Percentiles rank a stretch among this genome's conserved stretches.
Evolutionary conservation across 2,329 filamentous ascomycete species (phyloP).

Genomic region (Byssochlamys sp.): DNA sequence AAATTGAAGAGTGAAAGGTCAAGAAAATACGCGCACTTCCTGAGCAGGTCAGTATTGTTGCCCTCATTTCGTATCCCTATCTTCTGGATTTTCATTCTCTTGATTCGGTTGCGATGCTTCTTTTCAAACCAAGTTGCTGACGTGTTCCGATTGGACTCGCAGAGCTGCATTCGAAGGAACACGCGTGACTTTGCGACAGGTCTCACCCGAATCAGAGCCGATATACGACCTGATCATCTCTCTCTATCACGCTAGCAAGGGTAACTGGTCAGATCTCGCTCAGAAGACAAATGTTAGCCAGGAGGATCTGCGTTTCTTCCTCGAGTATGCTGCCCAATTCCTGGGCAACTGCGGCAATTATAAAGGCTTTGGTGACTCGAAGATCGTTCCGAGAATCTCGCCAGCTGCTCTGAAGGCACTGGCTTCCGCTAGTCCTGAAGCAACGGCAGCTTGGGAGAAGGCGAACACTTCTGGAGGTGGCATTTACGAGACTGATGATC

Average conservation of each 20-base stretch:
- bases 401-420: slow-evolving; percentile 56
- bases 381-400: slow-evolving; percentile 66
- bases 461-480: slow-evolving; percentile 51
- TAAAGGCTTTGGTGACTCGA: slow-evolving; percentile 77
- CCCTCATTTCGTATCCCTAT: background rate
- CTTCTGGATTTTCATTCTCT: slow-evolving; percentile 1
- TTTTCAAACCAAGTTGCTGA: slow-evolving; percentile 5
- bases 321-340: slow-evolving; percentile 70
- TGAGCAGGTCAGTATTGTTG: slow-evolving; percentile 55
- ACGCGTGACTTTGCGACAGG: slow-evolving; percentile 68
- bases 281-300: slow-evolving; percentile 55
- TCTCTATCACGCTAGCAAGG: slow-evolving; percentile 55
- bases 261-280: slow-evolving; percentile 62
- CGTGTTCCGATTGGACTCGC: slow-evolving; percentile 7
- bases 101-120: background rate
- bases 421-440: slow-evolving; percentile 50
- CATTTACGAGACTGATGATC: slow-evolving; percentile 59
- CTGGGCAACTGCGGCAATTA: slow-evolving; percentile 75
- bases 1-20: slow-evolving; percentile 48
- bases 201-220: slow-evolving; percentile 69
- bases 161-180: slow-evolving; percentile 70
- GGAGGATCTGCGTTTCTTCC: slow-evolving; percentile 56
- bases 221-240: slow-evolving; percentile 74
- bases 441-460: slow-evolving; percentile 55
- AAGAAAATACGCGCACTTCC: slow-evolving; percentile 84